These are phyloP conservation scores for Citrullus amarus DNA, from an alignment of 306 rosid species.

Conservation along the genomic window DNA sequence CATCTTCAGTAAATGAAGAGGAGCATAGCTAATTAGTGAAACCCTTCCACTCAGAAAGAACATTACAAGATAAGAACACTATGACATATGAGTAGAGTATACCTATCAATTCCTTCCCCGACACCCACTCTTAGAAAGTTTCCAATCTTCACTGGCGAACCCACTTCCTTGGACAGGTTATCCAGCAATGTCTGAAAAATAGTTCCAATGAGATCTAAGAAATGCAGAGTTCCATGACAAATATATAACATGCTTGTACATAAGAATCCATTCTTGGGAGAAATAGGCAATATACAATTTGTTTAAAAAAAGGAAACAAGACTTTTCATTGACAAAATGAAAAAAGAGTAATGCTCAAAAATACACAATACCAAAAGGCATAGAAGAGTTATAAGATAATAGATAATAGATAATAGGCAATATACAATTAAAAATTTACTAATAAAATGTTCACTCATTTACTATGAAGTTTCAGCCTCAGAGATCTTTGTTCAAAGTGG, in stretches of 20 bases:
- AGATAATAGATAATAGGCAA: background rate
- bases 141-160: slow-evolving; percentile 68
- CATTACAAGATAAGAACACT: background rate
- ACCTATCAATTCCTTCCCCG: slow-evolving; percentile 89
- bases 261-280: background rate
- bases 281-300: no score
- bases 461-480: background rate
- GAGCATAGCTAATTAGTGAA: background rate
- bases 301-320: no score
- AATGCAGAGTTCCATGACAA: background rate
- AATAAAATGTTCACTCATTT: background rate
- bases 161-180: slow-evolving; percentile 71
- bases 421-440: background rate
- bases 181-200: slow-evolving; percentile 45
- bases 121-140: slow-evolving; percentile 85
- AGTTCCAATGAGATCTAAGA: slow-evolving; percentile 1
- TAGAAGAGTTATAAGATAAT: no score
- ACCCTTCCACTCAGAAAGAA: background rate
- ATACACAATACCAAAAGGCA: no score
- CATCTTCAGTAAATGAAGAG: background rate
- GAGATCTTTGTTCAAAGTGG: background rate
- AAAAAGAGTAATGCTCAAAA: no score
- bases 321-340: no score
- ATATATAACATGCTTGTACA: background rate
- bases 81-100: slow-evolving; percentile 7